A percentile compares a stretch with the other conserved stretches of the same genome.
phyloP scores from a whole-genome alignment of 2,329 filamentous ascomycete species.

The Trichophyton simii region DNA sequence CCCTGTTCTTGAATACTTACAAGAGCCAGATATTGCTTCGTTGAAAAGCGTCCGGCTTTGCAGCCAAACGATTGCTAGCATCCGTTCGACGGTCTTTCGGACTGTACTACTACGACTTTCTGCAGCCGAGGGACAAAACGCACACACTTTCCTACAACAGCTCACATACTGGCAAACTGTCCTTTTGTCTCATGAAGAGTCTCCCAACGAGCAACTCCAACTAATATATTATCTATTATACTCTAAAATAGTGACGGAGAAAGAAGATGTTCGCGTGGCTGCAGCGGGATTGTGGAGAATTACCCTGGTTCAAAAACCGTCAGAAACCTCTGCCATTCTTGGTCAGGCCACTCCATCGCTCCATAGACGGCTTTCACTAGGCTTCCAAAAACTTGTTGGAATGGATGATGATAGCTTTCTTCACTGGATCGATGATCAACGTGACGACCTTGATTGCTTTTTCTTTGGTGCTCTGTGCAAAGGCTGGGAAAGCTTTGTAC shows the following conservation, averaged over 20 bases:
- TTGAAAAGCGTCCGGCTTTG: constrained; percentile 88
- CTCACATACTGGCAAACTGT: constrained; percentile 94
- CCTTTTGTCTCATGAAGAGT: constrained; percentile 62
- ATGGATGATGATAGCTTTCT: constrained; percentile 83
- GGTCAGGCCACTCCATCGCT: constrained; percentile 57
- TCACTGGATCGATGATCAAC: constrained; percentile 73
- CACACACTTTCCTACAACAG: constrained; percentile 63
- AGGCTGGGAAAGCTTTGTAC: constrained; percentile 79
- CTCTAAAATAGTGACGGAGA: constrained; percentile 64
- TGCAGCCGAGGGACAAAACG: constrained; percentile 61
- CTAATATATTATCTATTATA: constrained; percentile 91
- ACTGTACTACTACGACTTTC: constrained; percentile 71
- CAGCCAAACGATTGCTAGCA: constrained; percentile 63
- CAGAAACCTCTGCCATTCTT: constrained; percentile 63
- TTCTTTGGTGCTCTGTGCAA: constrained; percentile 74
- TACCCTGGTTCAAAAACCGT: constrained; percentile 81
- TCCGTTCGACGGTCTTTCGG: constrained; percentile 65
- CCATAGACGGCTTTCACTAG: constrained; percentile 57
- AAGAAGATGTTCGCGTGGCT: constrained; percentile 54
- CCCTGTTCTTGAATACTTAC: constrained; percentile 73
- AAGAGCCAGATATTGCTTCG: constrained; percentile 65
- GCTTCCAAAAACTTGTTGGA: constrained; percentile 73
- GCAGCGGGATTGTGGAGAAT: constrained; percentile 84
- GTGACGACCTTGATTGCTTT: constrained; percentile 62
- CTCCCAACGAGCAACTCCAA: constrained; percentile 69